phyloP scores from a whole-genome alignment of 331 rosid genomes.

The Spiraea crenata region DNA sequence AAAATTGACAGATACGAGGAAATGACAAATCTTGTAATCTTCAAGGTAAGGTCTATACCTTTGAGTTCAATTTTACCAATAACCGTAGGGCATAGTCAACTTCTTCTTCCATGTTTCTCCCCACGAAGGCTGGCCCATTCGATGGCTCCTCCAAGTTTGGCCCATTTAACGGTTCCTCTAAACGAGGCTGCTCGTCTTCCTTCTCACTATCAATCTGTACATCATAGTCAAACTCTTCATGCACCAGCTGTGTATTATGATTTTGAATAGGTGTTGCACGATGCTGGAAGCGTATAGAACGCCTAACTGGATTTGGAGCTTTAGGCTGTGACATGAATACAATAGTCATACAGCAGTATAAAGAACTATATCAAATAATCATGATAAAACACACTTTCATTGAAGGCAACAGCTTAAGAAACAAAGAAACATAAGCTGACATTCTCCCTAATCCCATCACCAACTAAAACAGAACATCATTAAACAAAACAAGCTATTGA shows the following conservation, averaged over 20 bases:
- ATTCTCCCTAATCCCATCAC: neutral
- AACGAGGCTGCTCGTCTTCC: conserved; percentile 32
- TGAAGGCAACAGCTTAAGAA: neutral
- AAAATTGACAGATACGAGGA: neutral
- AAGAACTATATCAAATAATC: neutral
- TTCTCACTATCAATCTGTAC: conserved; percentile 39
- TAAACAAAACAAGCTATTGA: neutral
- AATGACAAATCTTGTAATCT: neutral
- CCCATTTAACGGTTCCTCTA: conserved; percentile 29
- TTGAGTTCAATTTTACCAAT: conserved; percentile 38
- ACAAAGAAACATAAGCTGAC: too few species aligned
- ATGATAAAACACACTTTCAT: neutral
- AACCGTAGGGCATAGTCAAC: conserved; percentile 34
- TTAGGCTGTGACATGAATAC: conserved; percentile 7
- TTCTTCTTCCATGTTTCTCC: conserved; percentile 41
- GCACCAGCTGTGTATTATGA: conserved; percentile 14
- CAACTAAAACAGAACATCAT: neutral
- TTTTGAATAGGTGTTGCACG: neutral
- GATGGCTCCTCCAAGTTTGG: neutral
- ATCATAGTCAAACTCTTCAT: conserved; percentile 26
- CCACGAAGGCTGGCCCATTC: conserved; percentile 14
- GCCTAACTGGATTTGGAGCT: conserved; percentile 35
- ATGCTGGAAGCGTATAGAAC: conserved; percentile 51
- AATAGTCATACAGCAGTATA: neutral
- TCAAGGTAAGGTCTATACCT: conserved; percentile 34